Percentiles rank a stretch among this genome's conserved stretches.
Conservation (phyloP, 345 rosid genomes). For the Arabis hirsuta region DNA sequence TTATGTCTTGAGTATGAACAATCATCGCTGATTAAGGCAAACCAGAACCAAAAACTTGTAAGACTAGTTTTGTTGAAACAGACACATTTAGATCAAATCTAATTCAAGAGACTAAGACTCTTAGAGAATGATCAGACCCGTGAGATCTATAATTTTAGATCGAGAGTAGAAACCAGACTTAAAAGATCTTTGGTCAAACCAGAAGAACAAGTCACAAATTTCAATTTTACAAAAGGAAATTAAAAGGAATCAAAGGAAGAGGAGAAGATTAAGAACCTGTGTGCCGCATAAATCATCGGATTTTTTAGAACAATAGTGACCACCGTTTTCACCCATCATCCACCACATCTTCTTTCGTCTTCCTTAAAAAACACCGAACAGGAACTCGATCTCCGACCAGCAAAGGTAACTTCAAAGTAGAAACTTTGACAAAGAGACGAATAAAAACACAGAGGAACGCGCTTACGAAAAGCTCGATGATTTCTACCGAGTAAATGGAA, state of each 20-base stretch:
- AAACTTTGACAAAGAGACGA: slow-evolving; percentile 6
- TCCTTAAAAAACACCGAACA: background rate
- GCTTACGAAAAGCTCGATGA: background rate
- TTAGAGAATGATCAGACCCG: background rate
- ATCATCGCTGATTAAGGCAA: background rate
- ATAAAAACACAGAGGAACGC: background rate
- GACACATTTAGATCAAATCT: background rate
- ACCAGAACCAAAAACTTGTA: background rate
- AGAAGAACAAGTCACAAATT: slow-evolving; percentile 6
- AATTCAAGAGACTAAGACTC: background rate
- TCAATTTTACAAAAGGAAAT: background rate
- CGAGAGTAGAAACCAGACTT: slow-evolving; percentile 24
- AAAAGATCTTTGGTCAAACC: slow-evolving; percentile 20
- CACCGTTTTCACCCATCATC: slow-evolving; percentile 95
- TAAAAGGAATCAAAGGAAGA: background rate
- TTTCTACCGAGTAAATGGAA: background rate
- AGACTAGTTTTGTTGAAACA: background rate
- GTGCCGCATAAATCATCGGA: slow-evolving; percentile 80
- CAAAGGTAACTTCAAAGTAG: background rate
- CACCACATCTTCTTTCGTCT: slow-evolving; percentile 74
- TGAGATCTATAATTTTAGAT: slow-evolving; percentile 31
- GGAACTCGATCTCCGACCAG: slow-evolving; percentile 32
- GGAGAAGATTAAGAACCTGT: slow-evolving; percentile 67
- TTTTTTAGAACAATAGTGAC: slow-evolving; percentile 93
- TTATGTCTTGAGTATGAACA: background rate